Conservation (phyloP, 768 basidiomycete genomes). For the Mycena epipterygia region DNA sequence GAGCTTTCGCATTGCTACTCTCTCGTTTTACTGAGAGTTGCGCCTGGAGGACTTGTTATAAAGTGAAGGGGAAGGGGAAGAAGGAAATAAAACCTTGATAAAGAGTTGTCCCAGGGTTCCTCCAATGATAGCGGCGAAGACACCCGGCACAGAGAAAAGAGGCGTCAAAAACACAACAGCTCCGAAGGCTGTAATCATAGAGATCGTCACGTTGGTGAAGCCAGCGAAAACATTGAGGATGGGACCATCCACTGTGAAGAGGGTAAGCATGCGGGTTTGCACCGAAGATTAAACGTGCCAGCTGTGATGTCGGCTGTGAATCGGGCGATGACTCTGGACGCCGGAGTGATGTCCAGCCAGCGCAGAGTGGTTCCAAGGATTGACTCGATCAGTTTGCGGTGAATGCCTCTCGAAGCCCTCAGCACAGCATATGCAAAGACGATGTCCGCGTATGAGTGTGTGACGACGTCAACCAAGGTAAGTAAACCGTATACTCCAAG, state of each 20-base stretch:
- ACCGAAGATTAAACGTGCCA: neutral
- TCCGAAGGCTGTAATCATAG: slow-evolving; percentile 44
- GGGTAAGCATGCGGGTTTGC: neutral
- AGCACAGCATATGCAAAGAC: slow-evolving; percentile 36
- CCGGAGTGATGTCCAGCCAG: slow-evolving; percentile 42
- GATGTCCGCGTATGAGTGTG: slow-evolving; percentile 23
- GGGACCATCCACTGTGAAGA: slow-evolving; percentile 27
- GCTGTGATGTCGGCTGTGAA: slow-evolving; percentile 63
- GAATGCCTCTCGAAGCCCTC: slow-evolving; percentile 29
- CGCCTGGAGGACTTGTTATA: neutral
- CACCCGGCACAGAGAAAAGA: slow-evolving; percentile 46
- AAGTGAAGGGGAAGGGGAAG: neutral
- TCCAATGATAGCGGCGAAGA: slow-evolving; percentile 48
- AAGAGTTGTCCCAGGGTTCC: slow-evolving; percentile 46
- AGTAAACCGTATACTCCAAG: slow-evolving; percentile 20
- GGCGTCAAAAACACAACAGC: slow-evolving; percentile 48
- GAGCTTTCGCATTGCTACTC: slow-evolving; percentile 41
- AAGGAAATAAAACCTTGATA: slow-evolving; percentile 26
- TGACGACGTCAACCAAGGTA: slow-evolving; percentile 9
- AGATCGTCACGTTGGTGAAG: slow-evolving; percentile 24
- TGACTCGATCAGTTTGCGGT: slow-evolving; percentile 21
- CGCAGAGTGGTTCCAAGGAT: slow-evolving; percentile 62
- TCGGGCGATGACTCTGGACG: slow-evolving; percentile 58
- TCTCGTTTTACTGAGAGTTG: slow-evolving; percentile 46
- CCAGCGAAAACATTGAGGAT: slow-evolving; percentile 34